Base-by-base conservation (phyloP, 495 filamentous ascomycete genomes). In the Xylaria acuta region DNA sequence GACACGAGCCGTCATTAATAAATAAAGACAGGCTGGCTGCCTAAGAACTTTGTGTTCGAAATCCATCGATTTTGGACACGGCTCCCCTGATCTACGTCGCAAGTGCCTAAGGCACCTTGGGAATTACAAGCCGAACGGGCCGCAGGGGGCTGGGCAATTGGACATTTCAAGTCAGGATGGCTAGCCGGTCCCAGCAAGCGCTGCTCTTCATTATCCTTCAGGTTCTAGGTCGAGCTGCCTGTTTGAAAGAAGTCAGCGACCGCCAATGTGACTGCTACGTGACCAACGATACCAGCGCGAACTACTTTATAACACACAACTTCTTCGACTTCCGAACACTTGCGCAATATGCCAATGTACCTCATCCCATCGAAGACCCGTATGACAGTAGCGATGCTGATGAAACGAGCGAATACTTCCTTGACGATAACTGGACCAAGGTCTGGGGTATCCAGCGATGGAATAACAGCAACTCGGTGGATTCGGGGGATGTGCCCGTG, bases 251-350 rank as follows among this genome's bases (percentile, higher is more conserved):
- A 62, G 71, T 78, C n/a, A 70, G 53, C 66, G 64, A 64, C 34
- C 56, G 70, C 7, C 70, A 73, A 74, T 88, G 86, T 74, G 76
- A 79, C 72, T 88, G 86, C 72, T 88, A 81, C 71, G 68, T 83
- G 41, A 85, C 82, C 64, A 86, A 87, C 67, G 85, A 80, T 27
- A 81, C 79, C 43, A 80, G 81, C 45, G 54, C 79, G 20, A 82
- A 84, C 11, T 92, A 88, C 81, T 93, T 92, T 78, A 84, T 83
- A 27, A 82, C 88, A 75, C 89, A 92, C 82, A 85, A 85, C 45
- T 89, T 93, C 78, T 91, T 86, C 82, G 92, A 94, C 81, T 94
- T 90, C 77, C 88, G 91, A 49, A 83, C 84, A 43, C 80, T 85
- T 41, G 71, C 78, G 20, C 75, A 82, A n/a, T 77, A 82, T 62